Base-by-base conservation (phyloP, 2,329 filamentous ascomycete genomes). In the Cytospora paraplurivora region DNA sequence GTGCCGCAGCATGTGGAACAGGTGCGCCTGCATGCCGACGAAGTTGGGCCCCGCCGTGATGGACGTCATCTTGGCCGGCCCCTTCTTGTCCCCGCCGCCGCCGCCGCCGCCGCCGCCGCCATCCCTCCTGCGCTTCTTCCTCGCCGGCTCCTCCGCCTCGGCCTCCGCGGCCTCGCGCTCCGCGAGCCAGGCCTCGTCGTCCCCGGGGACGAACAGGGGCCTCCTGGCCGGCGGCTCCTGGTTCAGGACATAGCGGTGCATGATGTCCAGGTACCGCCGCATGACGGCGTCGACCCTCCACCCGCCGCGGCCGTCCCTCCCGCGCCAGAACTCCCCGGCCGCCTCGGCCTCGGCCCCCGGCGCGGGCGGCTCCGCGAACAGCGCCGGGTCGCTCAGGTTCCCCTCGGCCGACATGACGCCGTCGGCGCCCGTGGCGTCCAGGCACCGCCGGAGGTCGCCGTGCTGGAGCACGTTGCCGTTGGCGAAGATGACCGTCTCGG, bases 371-470 rank as follows among this genome's bases (percentile, higher is more conserved):
- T 81, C 77, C 15, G 89, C 87, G 72, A 99, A 99, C 51, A 99
- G 89, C 2, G 87, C 88, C 0, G 95, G 95, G 72, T 99, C 92
- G 72, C 92, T 94, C 0, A 99, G 82, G 73, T 97, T 97, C 0
- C 93, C 95, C 76, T 99, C 95, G 6, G 95, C 95, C 69, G 90
- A 94, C 95, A 99, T 98, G 58, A 99, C 87, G 19, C 85, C 95
- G 74, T 99, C 95, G 1, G 89, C 94, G 1, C 93, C 93, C 0
- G 95, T 99, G 5, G 83, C 91, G 56, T 87, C 85, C 21, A 99
- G 78, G 72, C 94, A 98, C 21, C 79, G 79, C 57, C 89, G 84
- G 12, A 99, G 80, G 73, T 99, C 94, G 0, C 82, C 88, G 64
- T 89, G 83, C 73, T 91, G 89, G 64, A 99, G 79, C 41, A 97